Percentiles rank a stretch among this genome's conserved stretches.
These are phyloP conservation scores for Aphelidium insulamus DNA, from an alignment of 371 early-diverging fungal genomes.

Conservation along the genomic window DNA sequence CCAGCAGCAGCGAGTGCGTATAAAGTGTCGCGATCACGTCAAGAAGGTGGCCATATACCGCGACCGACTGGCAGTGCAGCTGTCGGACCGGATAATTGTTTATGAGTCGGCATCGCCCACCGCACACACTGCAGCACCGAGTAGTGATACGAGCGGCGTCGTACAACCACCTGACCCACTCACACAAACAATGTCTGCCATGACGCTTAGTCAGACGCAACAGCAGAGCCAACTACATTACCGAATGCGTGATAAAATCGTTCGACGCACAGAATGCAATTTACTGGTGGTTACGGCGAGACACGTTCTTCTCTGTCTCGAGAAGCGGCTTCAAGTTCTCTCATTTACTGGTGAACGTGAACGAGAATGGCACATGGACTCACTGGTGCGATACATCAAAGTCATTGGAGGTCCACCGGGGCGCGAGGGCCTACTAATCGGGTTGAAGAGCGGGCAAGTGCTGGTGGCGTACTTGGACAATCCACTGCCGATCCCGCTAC, in stretches of 20 bases:
- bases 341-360: conserved; percentile 19
- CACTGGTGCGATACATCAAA: conserved; percentile 22
- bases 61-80: conserved; percentile 21
- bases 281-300: conserved; percentile 22
- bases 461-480: conserved; percentile 20
- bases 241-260: conserved; percentile 20
- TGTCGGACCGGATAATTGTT: conserved; percentile 20
- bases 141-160: neutral
- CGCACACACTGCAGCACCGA: neutral
- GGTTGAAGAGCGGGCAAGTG: conserved; percentile 21
- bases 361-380: conserved; percentile 22
- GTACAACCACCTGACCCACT: neutral
- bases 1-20: conserved; percentile 13
- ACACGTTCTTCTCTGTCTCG: conserved; percentile 20
- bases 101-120: conserved; percentile 21
- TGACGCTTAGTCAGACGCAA: neutral
- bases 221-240: conserved; percentile 22
- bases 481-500: conserved; percentile 19
- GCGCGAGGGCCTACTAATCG: conserved; percentile 22
- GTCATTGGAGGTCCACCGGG: conserved; percentile 21
- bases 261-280: conserved; percentile 20
- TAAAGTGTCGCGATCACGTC: conserved; percentile 26
- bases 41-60: conserved; percentile 24
- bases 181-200: neutral
- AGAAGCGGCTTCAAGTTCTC: conserved; percentile 16